Evolutionary conservation across 768 basidiomycete genomes (phyloP).

Genomic region (Boletellus sp.): DNA sequence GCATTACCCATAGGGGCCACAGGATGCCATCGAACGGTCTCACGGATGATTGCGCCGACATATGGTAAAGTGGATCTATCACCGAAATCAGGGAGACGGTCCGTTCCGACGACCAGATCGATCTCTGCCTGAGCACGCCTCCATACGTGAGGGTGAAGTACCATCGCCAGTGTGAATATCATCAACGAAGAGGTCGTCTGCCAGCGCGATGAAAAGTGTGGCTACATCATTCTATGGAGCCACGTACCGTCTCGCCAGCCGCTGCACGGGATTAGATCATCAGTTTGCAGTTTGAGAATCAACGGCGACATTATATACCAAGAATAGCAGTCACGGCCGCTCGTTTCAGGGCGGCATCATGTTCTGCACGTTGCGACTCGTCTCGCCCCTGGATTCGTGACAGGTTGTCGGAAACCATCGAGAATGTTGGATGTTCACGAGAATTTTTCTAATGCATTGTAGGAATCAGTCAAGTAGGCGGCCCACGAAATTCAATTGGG

Average conservation of each 20-base stretch:
- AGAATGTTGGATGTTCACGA: not conserved
- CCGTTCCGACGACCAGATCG: too few relatives aligned
- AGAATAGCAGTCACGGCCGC: not conserved
- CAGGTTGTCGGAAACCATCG: conserved; percentile 5
- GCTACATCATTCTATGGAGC: conserved; percentile 1
- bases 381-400: not conserved
- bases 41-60: not conserved
- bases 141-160: not conserved
- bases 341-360: conserved; percentile 1
- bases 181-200: not conserved
- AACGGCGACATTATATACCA: not conserved
- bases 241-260: not conserved
- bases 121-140: too few relatives aligned
- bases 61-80: too few relatives aligned
- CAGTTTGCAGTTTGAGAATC: not conserved
- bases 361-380: not conserved
- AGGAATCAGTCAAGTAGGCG: not conserved
- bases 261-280: not conserved
- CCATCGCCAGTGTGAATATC: conserved; percentile 1
- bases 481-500: not conserved
- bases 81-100: too few relatives aligned
- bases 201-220: not conserved
- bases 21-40: not conserved
- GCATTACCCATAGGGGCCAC: not conserved
- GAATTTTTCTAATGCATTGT: not conserved